phyloP scores from a whole-genome alignment of 257 asterid species.

The Solanum etuberosum region DNA sequence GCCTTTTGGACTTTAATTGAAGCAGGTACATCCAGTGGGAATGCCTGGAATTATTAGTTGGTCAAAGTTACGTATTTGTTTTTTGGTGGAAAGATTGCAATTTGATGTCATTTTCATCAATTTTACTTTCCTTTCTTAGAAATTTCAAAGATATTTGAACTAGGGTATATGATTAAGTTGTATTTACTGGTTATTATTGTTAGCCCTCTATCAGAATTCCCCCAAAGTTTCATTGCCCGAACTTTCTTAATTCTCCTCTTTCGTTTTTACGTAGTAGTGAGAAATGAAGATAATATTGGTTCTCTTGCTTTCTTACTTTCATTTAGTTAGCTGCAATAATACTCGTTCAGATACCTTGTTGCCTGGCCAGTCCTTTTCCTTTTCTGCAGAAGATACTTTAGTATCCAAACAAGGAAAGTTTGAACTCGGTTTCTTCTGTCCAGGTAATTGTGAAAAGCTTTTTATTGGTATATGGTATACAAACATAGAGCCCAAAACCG shows the following conservation, averaged over 20 bases:
- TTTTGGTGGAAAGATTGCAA: not conserved
- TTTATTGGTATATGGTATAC: conserved; percentile 39
- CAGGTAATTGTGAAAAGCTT: conserved; percentile 1
- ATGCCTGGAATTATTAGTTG: not conserved
- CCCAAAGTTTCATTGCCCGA: not conserved
- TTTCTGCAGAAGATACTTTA: not conserved
- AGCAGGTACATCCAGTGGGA: not conserved
- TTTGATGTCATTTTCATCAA: not conserved
- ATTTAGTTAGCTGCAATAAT: not conserved
- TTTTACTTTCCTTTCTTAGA: not conserved
- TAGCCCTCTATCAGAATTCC: not conserved
- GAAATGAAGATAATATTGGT: not conserved
- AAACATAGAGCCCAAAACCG: conserved; percentile 12
- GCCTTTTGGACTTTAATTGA: not conserved
- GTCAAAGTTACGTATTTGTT: not conserved
- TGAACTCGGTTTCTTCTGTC: conserved; percentile 24
- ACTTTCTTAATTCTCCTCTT: not conserved
- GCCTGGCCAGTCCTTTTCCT: not conserved
- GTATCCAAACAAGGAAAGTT: not conserved
- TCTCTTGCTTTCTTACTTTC: not conserved
- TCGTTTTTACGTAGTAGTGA: not conserved
- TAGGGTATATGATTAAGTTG: not conserved
- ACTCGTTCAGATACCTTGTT: not conserved
- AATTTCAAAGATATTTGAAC: not conserved
- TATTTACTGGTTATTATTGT: not conserved